Evolutionary conservation across 2,329 filamentous ascomycete genomes (phyloP).

Genomic region (Epichloe elymi): DNA sequence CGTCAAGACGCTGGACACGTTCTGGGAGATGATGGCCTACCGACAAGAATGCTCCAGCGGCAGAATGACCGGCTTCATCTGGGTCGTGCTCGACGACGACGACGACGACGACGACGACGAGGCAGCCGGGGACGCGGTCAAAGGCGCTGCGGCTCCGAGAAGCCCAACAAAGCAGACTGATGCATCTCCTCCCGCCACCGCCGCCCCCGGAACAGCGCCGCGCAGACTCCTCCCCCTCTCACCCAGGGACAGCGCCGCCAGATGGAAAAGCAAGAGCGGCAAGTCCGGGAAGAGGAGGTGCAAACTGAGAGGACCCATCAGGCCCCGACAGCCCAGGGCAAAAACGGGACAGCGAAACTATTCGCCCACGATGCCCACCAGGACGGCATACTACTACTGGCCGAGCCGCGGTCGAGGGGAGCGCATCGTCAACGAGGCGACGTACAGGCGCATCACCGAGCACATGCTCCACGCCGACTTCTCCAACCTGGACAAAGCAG

Average conservation of each 20-base stretch:
- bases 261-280: constrained; percentile 9
- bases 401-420: constrained; percentile 47
- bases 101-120: constrained; percentile 2
- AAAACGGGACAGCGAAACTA: constrained; percentile 45
- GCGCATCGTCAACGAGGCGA: constrained; percentile 46
- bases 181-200: constrained; percentile 10
- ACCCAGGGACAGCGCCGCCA: constrained; percentile 7
- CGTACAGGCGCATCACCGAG: constrained; percentile 56
- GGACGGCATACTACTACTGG: constrained; percentile 55
- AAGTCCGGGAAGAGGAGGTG: constrained; percentile 29
- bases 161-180: constrained; percentile 21
- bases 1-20: constrained; percentile 72
- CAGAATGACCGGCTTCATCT: constrained; percentile 83
- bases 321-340: constrained; percentile 49
- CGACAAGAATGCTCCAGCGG: constrained; percentile 92
- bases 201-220: constrained; percentile 20
- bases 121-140: background rate
- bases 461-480: constrained; percentile 65
- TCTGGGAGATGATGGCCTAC: constrained; percentile 98
- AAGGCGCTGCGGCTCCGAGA: constrained; percentile 5
- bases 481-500: constrained; percentile 47
- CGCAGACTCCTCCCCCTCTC: constrained; percentile 21
- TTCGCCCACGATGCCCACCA: constrained; percentile 33
- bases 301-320: constrained; percentile 44
- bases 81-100: constrained; percentile 65